Evolutionary conservation across 1,284 basidiomycete genomes (phyloP), one percentile per base, ranked within the genome.

Genomic region (Cryptococcus neoformans): DNA sequence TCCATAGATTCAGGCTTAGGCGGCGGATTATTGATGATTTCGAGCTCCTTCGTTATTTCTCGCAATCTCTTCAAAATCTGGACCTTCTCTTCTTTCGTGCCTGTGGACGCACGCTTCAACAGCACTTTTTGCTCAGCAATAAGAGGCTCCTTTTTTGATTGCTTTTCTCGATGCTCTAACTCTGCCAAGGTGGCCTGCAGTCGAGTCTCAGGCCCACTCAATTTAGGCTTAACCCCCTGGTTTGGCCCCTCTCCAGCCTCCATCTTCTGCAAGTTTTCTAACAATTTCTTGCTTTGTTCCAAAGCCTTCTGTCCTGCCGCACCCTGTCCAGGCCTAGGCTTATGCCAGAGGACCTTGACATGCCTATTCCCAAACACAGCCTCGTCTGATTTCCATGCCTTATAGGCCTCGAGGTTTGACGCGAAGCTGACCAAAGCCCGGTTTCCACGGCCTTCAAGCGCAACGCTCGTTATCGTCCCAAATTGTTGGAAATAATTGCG

Each of bases 301-400:
- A 94, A 79, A 77, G 87, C 83, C 62, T 86, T 82, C 54, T 85
- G 79, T 1, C 90, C 91, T 14, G 80, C 81, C 61, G 84, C 85
- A 12, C 90, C 91, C 66, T 92, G 88, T 0, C 91, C 92, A 54
- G 88, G 89, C 83, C 92, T 84, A 3, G 92, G 92, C 64, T 87
- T 82, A 79, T 94, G 92, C 92, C 92, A 94, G 66, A 92, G 89
- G 44, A 94, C 82, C 75, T 95, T 96, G 65, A 97, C 92, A 72
- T 97, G 97, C 44, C 94, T 85, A 67, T 93, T 94, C 14, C 86
- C 87, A 70, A 97, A 96, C 34, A 97, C 88, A 14, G 92, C 92
- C 59, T 95, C 92, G 71, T 95, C 90, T 34, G 86, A 87, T 73
- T 89, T 90, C 88, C 94, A 93, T 0, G 94, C 94, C 21, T 84